phyloP scores from a whole-genome alignment of 306 rosid genomes.

The Carpinus viminea region DNA sequence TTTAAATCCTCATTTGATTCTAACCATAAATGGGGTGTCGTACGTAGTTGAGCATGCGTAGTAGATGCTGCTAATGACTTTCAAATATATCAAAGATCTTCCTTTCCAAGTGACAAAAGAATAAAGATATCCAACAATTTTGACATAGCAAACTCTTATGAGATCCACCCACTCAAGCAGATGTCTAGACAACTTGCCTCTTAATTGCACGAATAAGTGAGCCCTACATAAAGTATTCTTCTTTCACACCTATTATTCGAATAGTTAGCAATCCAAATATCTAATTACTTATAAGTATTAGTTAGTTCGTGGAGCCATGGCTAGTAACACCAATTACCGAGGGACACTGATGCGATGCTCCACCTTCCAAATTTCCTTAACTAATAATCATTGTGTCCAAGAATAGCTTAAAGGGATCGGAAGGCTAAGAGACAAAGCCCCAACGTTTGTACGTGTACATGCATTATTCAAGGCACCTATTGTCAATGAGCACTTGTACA shows the following conservation, averaged over 20 bases:
- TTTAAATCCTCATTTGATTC: not conserved
- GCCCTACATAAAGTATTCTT: no score
- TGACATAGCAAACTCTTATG: no score
- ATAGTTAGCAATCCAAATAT: no score
- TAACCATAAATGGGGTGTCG: not conserved
- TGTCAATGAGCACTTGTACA: conserved; percentile 51
- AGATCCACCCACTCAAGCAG: no score
- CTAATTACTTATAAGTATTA: no score
- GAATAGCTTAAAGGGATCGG: conserved; percentile 36
- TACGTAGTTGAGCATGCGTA: no score
- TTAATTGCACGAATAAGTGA: no score
- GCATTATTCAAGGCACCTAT: conserved; percentile 28
- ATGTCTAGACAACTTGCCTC: no score
- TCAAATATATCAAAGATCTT: not conserved
- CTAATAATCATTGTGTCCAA: conserved; percentile 36
- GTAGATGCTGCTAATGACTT: no score
- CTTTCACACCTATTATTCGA: no score
- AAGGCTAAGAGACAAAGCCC: conserved; percentile 30
- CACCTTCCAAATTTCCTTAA: conserved; percentile 30
- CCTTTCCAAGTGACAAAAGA: not conserved
- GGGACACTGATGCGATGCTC: conserved; percentile 25
- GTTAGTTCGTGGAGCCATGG: not conserved
- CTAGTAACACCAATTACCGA: not conserved
- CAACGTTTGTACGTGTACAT: conserved; percentile 24
- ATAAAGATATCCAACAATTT: no score